Evolutionary conservation across 768 basidiomycete species (phyloP), one percentile per base, ranked within the genome.

Genomic region (Trametes coccinea): DNA sequence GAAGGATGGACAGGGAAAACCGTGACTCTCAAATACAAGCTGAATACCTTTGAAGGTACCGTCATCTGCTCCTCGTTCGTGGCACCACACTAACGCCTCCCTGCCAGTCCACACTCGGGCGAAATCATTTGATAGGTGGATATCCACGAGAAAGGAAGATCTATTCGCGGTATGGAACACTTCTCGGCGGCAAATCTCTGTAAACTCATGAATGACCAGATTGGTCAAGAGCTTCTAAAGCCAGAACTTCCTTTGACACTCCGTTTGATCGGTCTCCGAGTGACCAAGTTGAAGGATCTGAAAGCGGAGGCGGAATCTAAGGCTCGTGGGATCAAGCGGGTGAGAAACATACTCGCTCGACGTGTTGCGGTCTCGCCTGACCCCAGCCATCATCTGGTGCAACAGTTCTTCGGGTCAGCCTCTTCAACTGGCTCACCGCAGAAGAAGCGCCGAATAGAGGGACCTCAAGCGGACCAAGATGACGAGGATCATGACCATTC

Each of bases 1-100:
- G 80, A 80, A 47, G 88, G 91, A 33, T 99, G 93, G 87, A 82
- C 86, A 6, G 96, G 93, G 7, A 85, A 88, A 65, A 97, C 93
- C 0, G 80, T 98, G 34, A 96, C 93, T 0, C 80, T 98, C 52
- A 97, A 96, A 72, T 95, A 88, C 73, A 99, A 99, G 76, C 81
- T 93, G 37, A 89, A 95, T 70, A 94, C 88, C 0, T 98, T 87
- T 73, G 86, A 96, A 79, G 87, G 92, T 86, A 60, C 22, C 22
- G 49, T 50, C 9, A 9, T 49, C 10, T 46, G 48, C 1, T 27
- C 9, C 5, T 27, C 1, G 4, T 53, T 16, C 14, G 55, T 52
- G 30, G 30, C 22, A 34, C 40, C 11, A 11, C 11, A 37, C 46
- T 5, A 39, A 10, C 29, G 45, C 8, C 27, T 27, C 11, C 2